Base-by-base conservation (phyloP, 1,284 basidiomycete genomes). In the Leccinum pachyderme region DNA sequence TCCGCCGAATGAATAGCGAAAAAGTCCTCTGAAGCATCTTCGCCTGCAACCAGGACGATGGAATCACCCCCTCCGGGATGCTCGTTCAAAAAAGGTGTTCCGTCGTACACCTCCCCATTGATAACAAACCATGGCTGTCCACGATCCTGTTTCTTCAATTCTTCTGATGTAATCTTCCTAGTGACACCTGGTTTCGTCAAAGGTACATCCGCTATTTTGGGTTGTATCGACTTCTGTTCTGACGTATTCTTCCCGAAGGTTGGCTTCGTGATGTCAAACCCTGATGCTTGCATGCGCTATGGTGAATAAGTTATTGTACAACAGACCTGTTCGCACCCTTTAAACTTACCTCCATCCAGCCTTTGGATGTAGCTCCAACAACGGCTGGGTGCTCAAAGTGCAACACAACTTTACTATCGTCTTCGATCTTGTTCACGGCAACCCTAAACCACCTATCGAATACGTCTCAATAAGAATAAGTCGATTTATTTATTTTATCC, bases 1-100 rank as follows among this genome's bases (percentile, higher is more conserved):
- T 81, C 79, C 7, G 75, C 70, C 27, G 80, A 82, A 63, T 82
- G 81, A 49, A 82, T 81, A 2, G 79, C 78, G 66, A 81, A 73
- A 59, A 87, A 87, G 59, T 86, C 84, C 18, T 86, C 84, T 1
- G 81, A 79, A 0, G 82, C 81, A 59, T 88, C 86, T 59, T 85
- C 76, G 1, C 84, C 85, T 1, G 82, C 81, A 4, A 82, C 78
- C 11, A 84, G 69, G 9, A 76, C 70, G 56, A 88, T 88, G 2
- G 80, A 81, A 54, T 84, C 80, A 0, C 76, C 73, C 3, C 86
- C 86, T 15, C 86, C 86, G 0, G 86, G 86, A 63, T 89, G 86
- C 18, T 82, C 78, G 22, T 75, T 70, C 33, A 87, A 71, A 65
- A 81, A 87, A 2, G 66, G 68, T 0, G 81, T 81, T 1, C 77